Evolutionary conservation across 1,139 yeast genomes (phyloP).

Genomic region (Saccharomyces hybrid): DNA sequence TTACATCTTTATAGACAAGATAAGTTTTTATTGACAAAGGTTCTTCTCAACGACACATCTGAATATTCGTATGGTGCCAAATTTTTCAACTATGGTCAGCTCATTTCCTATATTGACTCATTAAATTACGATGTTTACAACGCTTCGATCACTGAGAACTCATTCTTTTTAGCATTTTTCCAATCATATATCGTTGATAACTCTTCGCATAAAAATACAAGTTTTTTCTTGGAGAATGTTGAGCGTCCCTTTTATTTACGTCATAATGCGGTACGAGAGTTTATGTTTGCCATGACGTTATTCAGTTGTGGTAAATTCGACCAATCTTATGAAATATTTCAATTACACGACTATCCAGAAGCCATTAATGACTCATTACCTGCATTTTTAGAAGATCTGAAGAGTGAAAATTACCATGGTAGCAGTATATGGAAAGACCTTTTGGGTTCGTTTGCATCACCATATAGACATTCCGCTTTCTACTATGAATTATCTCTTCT

Average conservation of each 20-base stretch:
- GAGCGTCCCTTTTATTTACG: conserved; percentile 18
- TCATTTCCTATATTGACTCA: conserved; percentile 17
- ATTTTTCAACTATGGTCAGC: conserved; percentile 20
- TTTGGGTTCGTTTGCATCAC: conserved; percentile 13
- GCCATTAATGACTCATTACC: conserved; percentile 15
- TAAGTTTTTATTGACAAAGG: conserved; percentile 15
- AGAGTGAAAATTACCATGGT: conserved; percentile 7
- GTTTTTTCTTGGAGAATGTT: conserved; percentile 15
- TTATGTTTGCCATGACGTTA: conserved; percentile 23
- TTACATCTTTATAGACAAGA: conserved; percentile 22
- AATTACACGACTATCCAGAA: conserved; percentile 19
- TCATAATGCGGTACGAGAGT: conserved; percentile 19
- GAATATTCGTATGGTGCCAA: conserved; percentile 22
- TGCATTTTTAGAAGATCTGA: conserved; percentile 10
- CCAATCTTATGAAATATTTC: conserved; percentile 22
- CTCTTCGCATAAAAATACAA: conserved; percentile 9
- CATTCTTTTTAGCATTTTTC: conserved; percentile 17
- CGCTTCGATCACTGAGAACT: conserved; percentile 13
- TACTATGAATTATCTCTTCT: conserved; percentile 20
- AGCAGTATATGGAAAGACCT: conserved; percentile 22
- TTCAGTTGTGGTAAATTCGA: conserved; percentile 23
- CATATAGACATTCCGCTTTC: conserved; percentile 13
- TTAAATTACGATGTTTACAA: conserved; percentile 15
- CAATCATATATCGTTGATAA: conserved; percentile 10
- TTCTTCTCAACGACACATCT: conserved; percentile 17